A percentile compares a stretch with the other conserved stretches of the same genome.
Evolutionary conservation across 139 green algal genomes (phyloP).

Genomic region (Desmodesmus armatus): DNA sequence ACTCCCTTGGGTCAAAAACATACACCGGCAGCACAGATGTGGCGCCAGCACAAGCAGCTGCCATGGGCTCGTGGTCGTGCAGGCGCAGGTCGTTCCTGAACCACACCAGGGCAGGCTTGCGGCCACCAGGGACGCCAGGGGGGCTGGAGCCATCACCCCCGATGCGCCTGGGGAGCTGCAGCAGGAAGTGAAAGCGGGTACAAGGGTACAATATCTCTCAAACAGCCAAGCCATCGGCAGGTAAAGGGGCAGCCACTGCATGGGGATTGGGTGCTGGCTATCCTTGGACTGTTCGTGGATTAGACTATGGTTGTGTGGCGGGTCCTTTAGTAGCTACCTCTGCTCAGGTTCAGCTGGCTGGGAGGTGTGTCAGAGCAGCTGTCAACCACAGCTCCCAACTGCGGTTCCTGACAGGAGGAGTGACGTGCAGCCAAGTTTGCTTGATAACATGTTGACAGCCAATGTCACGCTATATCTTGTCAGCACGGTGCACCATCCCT

Average conservation of each 20-base stretch:
- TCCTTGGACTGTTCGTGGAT: too few relatives aligned
- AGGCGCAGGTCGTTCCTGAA: slow-evolving; percentile 75
- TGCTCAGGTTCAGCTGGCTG: too few relatives aligned
- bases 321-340: too few relatives aligned
- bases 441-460: background rate
- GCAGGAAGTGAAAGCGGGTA: background rate
- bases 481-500: background rate
- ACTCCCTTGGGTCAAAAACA: slow-evolving; percentile 77
- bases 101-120: slow-evolving; percentile 58
- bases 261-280: too few relatives aligned
- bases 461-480: background rate
- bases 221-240: background rate
- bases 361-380: background rate
- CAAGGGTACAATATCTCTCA: background rate
- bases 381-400: background rate
- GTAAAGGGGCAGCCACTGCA: background rate
- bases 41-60: slow-evolving; percentile 34
- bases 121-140: slow-evolving; percentile 12
- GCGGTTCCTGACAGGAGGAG: background rate
- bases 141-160: background rate
- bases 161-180: slow-evolving; percentile 29
- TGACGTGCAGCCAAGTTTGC: background rate
- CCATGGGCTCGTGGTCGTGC: slow-evolving; percentile 72
- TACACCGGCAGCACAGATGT: slow-evolving; percentile 67
- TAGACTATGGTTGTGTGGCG: too few relatives aligned